Evolutionary conservation across 352 stramenopile genomes (phyloP).

Genomic region (Phytophthora chlamydospora): DNA sequence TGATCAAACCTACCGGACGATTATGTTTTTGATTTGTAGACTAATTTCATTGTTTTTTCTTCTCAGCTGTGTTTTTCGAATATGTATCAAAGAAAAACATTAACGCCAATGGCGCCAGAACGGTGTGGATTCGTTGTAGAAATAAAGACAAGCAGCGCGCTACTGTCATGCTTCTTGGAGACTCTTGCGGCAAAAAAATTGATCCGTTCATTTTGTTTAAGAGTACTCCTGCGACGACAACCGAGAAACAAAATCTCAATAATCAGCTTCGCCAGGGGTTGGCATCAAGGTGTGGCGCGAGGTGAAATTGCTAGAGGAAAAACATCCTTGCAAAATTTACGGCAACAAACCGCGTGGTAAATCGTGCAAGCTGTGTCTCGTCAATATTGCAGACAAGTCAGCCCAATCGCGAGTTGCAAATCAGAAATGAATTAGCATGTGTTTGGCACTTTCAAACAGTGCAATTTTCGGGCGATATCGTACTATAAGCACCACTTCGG

Average conservation of each 20-base stretch:
- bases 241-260: not conserved
- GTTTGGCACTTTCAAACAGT: too few species aligned
- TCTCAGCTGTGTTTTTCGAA: conserved; percentile 19
- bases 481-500: too few species aligned
- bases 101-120: conserved; percentile 9
- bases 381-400: too few species aligned
- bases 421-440: too few species aligned
- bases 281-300: not conserved
- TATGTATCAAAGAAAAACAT: conserved; percentile 20
- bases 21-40: not conserved
- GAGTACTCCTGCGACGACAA: not conserved
- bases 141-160: conserved; percentile 18
- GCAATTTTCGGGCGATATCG: too few species aligned
- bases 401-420: too few species aligned
- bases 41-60: not conserved
- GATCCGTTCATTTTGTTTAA: conserved; percentile 16
- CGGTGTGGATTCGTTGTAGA: conserved; percentile 6
- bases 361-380: too few species aligned
- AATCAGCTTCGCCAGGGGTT: not conserved
- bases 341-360: not conserved
- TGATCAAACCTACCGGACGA: conserved; percentile 1
- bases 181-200: conserved; percentile 2
- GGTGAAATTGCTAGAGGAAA: conserved; percentile 1
- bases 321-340: conserved; percentile 4
- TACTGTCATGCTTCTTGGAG: conserved; percentile 10